Base-by-base conservation (phyloP, 371 early-diverging fungal species). In the Mucor racemosus region DNA sequence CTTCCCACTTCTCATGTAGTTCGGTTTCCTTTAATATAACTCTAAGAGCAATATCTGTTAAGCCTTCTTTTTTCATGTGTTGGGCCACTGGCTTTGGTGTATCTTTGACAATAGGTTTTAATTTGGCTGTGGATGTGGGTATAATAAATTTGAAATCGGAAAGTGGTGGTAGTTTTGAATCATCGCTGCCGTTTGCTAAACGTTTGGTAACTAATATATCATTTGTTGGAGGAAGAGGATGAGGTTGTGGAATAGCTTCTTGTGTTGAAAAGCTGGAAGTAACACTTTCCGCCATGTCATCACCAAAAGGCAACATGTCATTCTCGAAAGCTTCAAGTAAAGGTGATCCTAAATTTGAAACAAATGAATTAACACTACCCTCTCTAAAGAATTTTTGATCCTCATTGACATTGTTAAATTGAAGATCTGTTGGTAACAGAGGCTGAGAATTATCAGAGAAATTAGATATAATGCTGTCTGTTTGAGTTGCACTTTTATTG, bases 381-480 rank as follows among this genome's bases (percentile, higher is more conserved):
- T 21, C 13, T 11, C 11, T 26, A 31, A 13, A 10, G 8, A 8
- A 53, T 4, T 11, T 53, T 13, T 53, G 53, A 31, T 11, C 26
- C 3, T 53, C 26, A 26, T 31, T 53, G 31, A 31, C 10, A 5
- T 53, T 26, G 13, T 13, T 53, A 6, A 53, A 53, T 5, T 14
- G 21, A 26, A 31, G 31, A 10, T 38, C 38, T 38, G 11, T 26
- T 17, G 39, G 21, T 3, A 39, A 41, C 1, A 13, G 1, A 0
- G 14, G 59, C 42, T 40, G 41, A 6, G 19, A 42, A 17, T 31
- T 41, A 7, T 39, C 41, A 14, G 59, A 59, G 31, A 59, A 59
- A 41, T 59, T 41, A 40, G 59, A 59, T 14, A 59, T 4, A 15
- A 59, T 21, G 21, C 59, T 59, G 19, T 59, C 59, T 8, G 58